A percentile compares a stretch with the other conserved stretches of the same genome.
phyloP scores from a whole-genome alignment of 83 land plant genomes.

The Thuja plicata region DNA sequence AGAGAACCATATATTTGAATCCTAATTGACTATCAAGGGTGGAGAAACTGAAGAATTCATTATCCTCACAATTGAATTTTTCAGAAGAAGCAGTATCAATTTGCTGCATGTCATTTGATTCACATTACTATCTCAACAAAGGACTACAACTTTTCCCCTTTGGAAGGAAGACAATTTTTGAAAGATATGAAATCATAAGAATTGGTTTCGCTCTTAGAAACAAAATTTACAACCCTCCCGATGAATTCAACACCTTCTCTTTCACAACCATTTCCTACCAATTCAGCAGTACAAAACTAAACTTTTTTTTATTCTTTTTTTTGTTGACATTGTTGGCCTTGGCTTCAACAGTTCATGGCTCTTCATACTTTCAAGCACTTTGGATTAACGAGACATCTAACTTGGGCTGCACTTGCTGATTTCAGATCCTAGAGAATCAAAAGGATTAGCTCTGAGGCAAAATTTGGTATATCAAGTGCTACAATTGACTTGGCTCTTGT shows the following conservation, averaged over 20 bases:
- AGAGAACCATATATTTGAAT: too few relatives aligned
- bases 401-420: neutral
- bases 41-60: conserved; percentile 15
- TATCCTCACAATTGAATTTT: conserved; percentile 9
- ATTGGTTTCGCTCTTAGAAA: neutral
- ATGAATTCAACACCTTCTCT: neutral
- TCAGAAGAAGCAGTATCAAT: too few relatives aligned
- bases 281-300: neutral
- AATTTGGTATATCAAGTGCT: conserved; percentile 24
- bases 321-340: neutral
- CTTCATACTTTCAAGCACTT: neutral
- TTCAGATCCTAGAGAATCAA: conserved; percentile 6
- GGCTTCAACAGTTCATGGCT: neutral
- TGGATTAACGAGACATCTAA: neutral
- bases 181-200: neutral
- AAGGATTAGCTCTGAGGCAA: conserved; percentile 16
- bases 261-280: neutral
- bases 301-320: neutral
- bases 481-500: conserved; percentile 16
- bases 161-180: neutral
- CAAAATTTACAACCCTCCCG: neutral
- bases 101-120: neutral
- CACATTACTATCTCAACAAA: neutral
- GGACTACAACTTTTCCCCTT: neutral
- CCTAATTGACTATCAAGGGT: too few relatives aligned